Evolutionary conservation across 768 basidiomycete genomes (phyloP).

Genomic region (Boletus tomentosulus): DNA sequence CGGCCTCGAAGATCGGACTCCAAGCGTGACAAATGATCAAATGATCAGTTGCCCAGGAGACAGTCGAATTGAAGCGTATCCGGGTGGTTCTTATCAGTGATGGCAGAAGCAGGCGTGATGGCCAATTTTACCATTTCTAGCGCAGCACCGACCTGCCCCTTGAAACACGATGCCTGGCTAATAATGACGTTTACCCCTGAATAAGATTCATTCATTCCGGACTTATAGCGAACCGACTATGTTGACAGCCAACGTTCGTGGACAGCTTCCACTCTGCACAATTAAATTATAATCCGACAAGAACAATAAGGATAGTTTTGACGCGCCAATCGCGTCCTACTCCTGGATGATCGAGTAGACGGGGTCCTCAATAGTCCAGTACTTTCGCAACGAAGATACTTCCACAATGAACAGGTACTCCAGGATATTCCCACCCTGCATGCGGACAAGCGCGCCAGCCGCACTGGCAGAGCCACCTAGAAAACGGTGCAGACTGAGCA

Average conservation of each 20-base stretch:
- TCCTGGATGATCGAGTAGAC: constrained; percentile 88
- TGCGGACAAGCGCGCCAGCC: constrained; percentile 82
- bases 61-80: neutral
- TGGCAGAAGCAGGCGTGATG: neutral
- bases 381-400: constrained; percentile 66
- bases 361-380: constrained; percentile 70
- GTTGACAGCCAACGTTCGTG: neutral
- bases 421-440: constrained; percentile 78
- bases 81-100: neutral
- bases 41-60: neutral
- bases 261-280: neutral
- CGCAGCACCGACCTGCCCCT: neutral
- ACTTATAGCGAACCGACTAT: neutral
- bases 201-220: neutral
- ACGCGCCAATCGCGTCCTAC: constrained; percentile 6
- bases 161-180: neutral
- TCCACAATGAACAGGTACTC: constrained; percentile 97
- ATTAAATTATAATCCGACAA: constrained; percentile 3
- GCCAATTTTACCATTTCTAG: neutral
- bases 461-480: constrained; percentile 90
- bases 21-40: neutral
- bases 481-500: constrained; percentile 4
- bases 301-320: constrained; percentile 16
- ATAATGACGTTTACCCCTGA: too few species aligned
- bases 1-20: too few species aligned